These are phyloP conservation scores for Psilocybe mexicana DNA, from an alignment of 1,284 basidiomycete genomes.

Conservation along the genomic window DNA sequence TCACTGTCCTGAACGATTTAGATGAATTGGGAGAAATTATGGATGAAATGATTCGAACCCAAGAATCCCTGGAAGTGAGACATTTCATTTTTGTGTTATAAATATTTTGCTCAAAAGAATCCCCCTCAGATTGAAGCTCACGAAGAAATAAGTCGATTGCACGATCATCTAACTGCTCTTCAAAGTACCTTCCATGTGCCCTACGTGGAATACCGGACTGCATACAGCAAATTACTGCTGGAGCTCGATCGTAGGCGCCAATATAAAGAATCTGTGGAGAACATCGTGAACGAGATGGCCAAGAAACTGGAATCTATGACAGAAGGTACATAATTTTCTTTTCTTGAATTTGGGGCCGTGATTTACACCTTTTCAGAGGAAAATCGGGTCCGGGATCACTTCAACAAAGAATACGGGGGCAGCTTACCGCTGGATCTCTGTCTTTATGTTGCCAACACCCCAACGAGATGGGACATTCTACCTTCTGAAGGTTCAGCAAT, in stretches of 20 bases:
- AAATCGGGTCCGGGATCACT: constrained; percentile 57
- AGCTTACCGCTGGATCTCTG: constrained; percentile 78
- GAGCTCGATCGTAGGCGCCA: constrained; percentile 70
- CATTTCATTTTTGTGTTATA: neutral
- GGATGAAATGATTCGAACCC: constrained; percentile 69
- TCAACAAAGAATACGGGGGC: constrained; percentile 68
- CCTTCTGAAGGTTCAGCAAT: constrained; percentile 52
- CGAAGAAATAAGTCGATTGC: constrained; percentile 53
- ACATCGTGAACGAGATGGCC: constrained; percentile 65
- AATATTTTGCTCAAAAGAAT: neutral
- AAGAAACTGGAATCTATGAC: constrained; percentile 59
- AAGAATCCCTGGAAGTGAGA: constrained; percentile 63
- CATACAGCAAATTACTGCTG: constrained; percentile 69
- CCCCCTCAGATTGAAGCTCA: constrained; percentile 47
- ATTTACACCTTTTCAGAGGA: constrained; percentile 55
- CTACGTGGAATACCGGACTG: constrained; percentile 65
- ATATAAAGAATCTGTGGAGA: constrained; percentile 64
- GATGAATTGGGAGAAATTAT: constrained; percentile 78
- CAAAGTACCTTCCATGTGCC: constrained; percentile 41
- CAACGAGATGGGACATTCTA: constrained; percentile 66
- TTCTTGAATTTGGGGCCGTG: neutral
- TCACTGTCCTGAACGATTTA: constrained; percentile 56
- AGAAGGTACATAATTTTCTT: constrained; percentile 47
- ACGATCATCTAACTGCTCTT: constrained; percentile 59
- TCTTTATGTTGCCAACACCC: constrained; percentile 67